Conservation (phyloP, 495 filamentous ascomycete genomes). For the Trichoderma parareesei region DNA sequence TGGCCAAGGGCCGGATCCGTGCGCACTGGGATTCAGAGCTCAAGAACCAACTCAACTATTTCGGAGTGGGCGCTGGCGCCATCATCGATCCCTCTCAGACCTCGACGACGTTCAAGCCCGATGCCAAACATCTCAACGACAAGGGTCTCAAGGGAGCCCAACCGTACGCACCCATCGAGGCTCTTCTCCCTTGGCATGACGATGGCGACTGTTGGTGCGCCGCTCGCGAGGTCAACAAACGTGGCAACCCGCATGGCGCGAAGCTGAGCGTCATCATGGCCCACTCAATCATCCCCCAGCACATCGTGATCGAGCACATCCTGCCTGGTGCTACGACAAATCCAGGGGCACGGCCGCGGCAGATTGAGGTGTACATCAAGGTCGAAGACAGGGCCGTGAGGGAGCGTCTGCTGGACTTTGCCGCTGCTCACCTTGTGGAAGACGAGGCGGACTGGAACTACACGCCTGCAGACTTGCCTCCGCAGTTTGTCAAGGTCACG, state of each 20-base stretch:
- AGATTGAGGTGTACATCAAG: conserved; percentile 53
- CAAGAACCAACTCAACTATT: conserved; percentile 32
- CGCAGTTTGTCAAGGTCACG: conserved; percentile 43
- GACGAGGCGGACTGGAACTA: conserved; percentile 13
- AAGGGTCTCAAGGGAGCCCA: conserved; percentile 22
- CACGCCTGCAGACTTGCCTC: conserved; percentile 18
- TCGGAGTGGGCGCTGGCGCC: conserved; percentile 29
- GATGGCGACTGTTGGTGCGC: conserved; percentile 63
- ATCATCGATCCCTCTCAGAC: conserved; percentile 21
- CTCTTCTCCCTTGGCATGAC: conserved; percentile 50
- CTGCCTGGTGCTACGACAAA: conserved; percentile 42
- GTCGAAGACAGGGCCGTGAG: conserved; percentile 27
- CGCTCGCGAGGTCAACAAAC: conserved; percentile 21
- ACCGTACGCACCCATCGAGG: conserved; percentile 20
- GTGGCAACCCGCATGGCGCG: conserved; percentile 22
- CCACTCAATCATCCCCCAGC: conserved; percentile 41
- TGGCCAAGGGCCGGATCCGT: conserved; percentile 22
- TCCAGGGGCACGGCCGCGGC: conserved; percentile 45
- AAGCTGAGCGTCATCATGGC: conserved; percentile 41
- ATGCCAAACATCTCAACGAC: conserved; percentile 13
- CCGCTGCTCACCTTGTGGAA: conserved; percentile 21
- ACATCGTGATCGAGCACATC: conserved; percentile 58
- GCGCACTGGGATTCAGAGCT: conserved; percentile 23
- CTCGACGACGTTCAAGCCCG: conserved; percentile 22
- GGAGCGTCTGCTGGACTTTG: conserved; percentile 25